Percentiles rank a stretch among this genome's conserved stretches.
Conservation (phyloP, 129 eudicot genomes). For the Oenanthe sinensis region DNA sequence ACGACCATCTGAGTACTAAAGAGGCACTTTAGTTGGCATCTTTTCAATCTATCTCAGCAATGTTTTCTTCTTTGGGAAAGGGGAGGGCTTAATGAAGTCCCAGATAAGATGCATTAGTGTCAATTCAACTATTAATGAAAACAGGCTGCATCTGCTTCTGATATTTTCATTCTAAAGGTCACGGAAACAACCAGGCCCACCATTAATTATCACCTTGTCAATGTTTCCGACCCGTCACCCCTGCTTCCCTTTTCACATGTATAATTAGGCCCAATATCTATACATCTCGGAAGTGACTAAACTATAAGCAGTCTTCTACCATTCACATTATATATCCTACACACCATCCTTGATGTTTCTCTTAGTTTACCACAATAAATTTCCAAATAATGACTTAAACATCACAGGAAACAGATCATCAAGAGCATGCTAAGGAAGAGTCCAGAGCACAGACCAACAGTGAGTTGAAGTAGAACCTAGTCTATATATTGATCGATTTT, state of each 20-base stretch:
- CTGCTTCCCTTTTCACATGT: background rate
- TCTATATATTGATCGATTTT: background rate
- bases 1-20: background rate
- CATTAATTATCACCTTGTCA: background rate
- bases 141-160: background rate
- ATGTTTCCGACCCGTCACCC: background rate
- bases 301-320: background rate
- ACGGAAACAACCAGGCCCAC: background rate
- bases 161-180: background rate
- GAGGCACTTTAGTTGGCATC: background rate
- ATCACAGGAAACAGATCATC: constrained; percentile 87
- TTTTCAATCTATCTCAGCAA: background rate
- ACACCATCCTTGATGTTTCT: background rate
- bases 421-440: constrained; percentile 92
- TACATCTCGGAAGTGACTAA: background rate
- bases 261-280: background rate
- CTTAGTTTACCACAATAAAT: background rate
- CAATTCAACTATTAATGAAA: background rate
- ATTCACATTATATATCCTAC: background rate
- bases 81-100: background rate
- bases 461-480: constrained; percentile 26
- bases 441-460: constrained; percentile 96
- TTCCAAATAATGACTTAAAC: constrained; percentile 1
- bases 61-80: background rate
- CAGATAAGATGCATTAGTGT: background rate